Base-by-base conservation (phyloP, 805 yeast species). In the Lachancea nothofagi region DNA sequence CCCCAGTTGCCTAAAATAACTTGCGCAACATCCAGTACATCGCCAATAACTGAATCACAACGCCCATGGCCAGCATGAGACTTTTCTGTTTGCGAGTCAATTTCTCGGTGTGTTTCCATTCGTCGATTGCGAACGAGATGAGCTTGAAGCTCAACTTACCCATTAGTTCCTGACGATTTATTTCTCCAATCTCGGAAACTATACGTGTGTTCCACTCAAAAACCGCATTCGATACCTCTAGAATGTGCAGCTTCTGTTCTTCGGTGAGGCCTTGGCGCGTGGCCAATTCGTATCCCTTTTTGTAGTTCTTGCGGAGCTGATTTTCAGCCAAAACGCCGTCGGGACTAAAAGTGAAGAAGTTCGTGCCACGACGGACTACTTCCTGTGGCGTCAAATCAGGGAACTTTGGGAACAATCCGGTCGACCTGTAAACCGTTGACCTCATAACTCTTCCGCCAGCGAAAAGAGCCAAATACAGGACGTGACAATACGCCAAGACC, bases 391-490 rank as follows among this genome's bases (percentile, higher is more conserved):
- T 59, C 49, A 77, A 67, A 20, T 85, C 86, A 40, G 75, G 75
- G 33, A 80, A 74, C 49, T 80, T 79, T 7, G 95, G 94, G 70
- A 83, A 83, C 41, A 84, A 61, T 2, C 88, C 85, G 5, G 80
- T 65, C 18, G 87, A 80, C 52, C 72, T 75, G 36, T 79, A 67
- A 21, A 85, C 62, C 13, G 78, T 74, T 0, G 88, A 78, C 44
- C 80, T 67, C 76, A 86, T 71, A 24, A 85, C 69, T 46, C 79
- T 70, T 13, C 94, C 95, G 36, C 95, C 95, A 2, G 95, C 95
- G 65, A 85, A 85, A 36, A 85, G 70, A 0, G 93, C 95, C 54
- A 85, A 65, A 62, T 85, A 85, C 77, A 85, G 72, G 34, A 83
- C 93, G 57, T 85, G 95, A 66, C 86, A 76, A 60, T 85, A 85